Evolutionary conservation across 176 grass and related monocot genomes (phyloP).

Genomic region (Ensete glaucum): DNA sequence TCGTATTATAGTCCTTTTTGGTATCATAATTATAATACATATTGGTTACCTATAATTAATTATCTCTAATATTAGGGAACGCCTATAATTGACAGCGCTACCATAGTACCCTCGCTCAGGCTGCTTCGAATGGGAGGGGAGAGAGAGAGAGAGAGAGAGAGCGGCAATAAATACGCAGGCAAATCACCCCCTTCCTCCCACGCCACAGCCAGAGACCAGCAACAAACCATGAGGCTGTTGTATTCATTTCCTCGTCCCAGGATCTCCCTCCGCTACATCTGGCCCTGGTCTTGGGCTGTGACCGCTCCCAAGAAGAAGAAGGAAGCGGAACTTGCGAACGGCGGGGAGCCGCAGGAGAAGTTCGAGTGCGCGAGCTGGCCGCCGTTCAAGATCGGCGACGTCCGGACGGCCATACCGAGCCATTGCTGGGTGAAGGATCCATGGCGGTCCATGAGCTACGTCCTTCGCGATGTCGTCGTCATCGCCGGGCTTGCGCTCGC

Average conservation of each 20-base stretch:
- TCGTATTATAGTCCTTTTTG: no score
- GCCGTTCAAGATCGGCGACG: constrained; percentile 77
- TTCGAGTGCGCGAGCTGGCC: constrained; percentile 54
- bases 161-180: no score
- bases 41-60: no score
- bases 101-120: no score
- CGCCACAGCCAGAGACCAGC: no score
- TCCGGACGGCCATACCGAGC: constrained; percentile 54
- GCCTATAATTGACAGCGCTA: no score
- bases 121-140: no score
- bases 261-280: background rate
- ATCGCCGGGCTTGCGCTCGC: constrained; percentile 23
- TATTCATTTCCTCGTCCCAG: background rate
- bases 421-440: constrained; percentile 72
- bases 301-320: no score
- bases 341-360: background rate
- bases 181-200: no score
- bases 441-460: constrained; percentile 54
- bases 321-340: background rate
- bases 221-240: background rate
- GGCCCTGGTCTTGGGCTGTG: background rate
- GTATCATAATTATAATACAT: no score
- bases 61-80: no score
- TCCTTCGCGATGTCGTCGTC: constrained; percentile 34
- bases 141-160: no score